Base-by-base conservation (phyloP, 2,329 filamentous ascomycete species). In the Waltergamsia citrina region DNA sequence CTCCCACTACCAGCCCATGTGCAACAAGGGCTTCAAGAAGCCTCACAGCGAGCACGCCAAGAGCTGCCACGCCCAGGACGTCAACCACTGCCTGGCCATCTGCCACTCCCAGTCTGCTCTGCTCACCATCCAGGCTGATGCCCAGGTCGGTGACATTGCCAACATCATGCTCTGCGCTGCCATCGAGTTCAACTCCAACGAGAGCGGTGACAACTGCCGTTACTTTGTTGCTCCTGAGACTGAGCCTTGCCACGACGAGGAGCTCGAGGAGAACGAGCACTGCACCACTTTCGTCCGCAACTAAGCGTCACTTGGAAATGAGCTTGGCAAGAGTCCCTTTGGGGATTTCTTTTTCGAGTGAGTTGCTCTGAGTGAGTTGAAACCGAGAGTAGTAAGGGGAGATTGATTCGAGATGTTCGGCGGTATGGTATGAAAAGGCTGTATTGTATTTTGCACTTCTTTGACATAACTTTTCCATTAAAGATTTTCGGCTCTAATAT, bases 1-100 rank as follows among this genome's bases (percentile, higher is more conserved):
- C 34, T 39, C 34, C 23, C 39, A 46, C 43, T 48, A 46, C 44
- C 41, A 46, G 43, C 46, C 46, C 34, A 36, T 43, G 32, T 48
- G 46, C 44, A 37, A 36, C 33, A 46, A 42, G 44, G 46, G 39
- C 8, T 42, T 48, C 41, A 45, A 44, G 40, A 32, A 43, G 38
- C 32, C 42, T 29, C 32, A 44, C 38, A 39, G 37, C 32, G 31
- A 39, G 32, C 28, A 34, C 20, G 35, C 43, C 21, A 25, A 36
- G 14, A 31, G 35, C 21, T 33, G 38, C 40, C 34, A 41, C 14
- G 41, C 44, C 34, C 33, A 32, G 19, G 44, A 47, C 32, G 43
- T 42, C 29, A 46, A 48, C 41, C 39, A 43, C 41, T 47, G 44
- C 40, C 36, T 48, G 23, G 41, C 44, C 32, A 31, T 41, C 36